Base-by-base conservation (phyloP, 108 stramenopile genomes). In the Skeletonema menzelii region DNA sequence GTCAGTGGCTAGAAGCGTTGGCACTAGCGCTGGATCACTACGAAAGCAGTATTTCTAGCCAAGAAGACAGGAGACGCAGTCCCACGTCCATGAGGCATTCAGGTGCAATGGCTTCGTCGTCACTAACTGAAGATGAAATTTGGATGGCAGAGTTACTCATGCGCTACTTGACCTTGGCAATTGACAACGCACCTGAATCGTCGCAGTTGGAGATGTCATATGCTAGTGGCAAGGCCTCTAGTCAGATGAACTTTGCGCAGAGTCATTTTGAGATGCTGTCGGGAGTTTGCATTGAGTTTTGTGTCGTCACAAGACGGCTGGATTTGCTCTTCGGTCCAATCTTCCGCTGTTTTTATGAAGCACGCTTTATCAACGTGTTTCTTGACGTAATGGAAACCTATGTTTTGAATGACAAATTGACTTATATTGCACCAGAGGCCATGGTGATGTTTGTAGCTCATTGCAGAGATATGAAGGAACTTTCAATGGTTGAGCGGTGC, bases 1-100 rank as follows among this genome's bases (percentile, higher is more conserved):
- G 96, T 40, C 92, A 97, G 85, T 97, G 96, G 96, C 87, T 97
- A n/a, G 93, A 95, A 65, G 96, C 95, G n/a, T 82, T 97, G 20
- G 90, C 93, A 20, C 66, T 93, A 19, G 89, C 95, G 17, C 69
- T 96, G 64, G 91, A 95, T 72, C 91, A 95, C 68, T 95, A 91
- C 56, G 94, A 95, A 72, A 86, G 78, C 63, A 86, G 86, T 5
- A 75, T 91, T 60, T 71, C 67, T 17, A 88, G 87, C 34, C 89
- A 87, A 65, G 89, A 93, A 70, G 90, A 93, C 67, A 63, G 87
- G 28, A 81, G 87, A 32, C 44, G 75, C 57, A 86, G 80, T 63
- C 10, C 58, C 37, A 35, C 34, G 62, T 57, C 31, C 22, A 17
- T 42, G 19, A 72, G 57, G 42, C 72, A 63, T 32, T 2, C 32